Percentiles rank a stretch among this genome's conserved stretches.
Evolutionary conservation across 305 asterid species (phyloP).

Genomic region (Euphrasia arctica): DNA sequence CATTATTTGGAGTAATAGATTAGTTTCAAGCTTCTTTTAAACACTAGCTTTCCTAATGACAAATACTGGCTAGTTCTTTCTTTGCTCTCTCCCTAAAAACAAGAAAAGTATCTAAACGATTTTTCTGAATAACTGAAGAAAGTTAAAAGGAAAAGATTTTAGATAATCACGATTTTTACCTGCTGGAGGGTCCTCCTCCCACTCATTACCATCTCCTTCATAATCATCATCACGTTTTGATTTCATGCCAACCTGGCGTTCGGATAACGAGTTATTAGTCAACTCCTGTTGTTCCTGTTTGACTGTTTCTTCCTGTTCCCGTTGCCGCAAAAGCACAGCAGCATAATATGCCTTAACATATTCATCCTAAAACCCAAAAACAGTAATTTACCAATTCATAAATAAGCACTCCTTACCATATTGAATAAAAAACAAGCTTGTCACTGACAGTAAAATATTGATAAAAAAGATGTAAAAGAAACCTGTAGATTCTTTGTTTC

Average conservation of each 20-base stretch:
- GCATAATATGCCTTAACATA: slow-evolving; percentile 82
- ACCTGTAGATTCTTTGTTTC: slow-evolving; percentile 67
- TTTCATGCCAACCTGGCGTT: slow-evolving; percentile 82
- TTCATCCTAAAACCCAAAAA: slow-evolving; percentile 56
- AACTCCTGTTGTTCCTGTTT: slow-evolving; percentile 44
- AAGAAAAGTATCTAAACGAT: not conserved
- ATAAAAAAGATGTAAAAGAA: not conserved
- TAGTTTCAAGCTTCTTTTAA: not conserved
- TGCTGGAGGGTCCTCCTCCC: slow-evolving; percentile 79
- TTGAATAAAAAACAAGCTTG: not conserved
- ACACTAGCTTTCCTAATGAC: slow-evolving; percentile 2
- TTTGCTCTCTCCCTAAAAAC: not conserved
- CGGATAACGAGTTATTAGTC: slow-evolving; percentile 28
- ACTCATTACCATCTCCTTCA: slow-evolving; percentile 66
- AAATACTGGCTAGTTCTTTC: not conserved
- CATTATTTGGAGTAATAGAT: not conserved
- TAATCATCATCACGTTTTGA: slow-evolving; percentile 56
- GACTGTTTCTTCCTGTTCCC: slow-evolving; percentile 53
- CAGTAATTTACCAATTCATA: not conserved
- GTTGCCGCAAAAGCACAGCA: slow-evolving; percentile 62
- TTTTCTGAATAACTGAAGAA: slow-evolving; percentile 8
- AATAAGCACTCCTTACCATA: not conserved
- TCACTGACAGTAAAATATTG: not conserved
- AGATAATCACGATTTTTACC: slow-evolving; percentile 36
- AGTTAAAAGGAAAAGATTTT: not conserved